Evolutionary conservation across 2,329 filamentous ascomycete species (phyloP).

Genomic region (Helotiales sp.): DNA sequence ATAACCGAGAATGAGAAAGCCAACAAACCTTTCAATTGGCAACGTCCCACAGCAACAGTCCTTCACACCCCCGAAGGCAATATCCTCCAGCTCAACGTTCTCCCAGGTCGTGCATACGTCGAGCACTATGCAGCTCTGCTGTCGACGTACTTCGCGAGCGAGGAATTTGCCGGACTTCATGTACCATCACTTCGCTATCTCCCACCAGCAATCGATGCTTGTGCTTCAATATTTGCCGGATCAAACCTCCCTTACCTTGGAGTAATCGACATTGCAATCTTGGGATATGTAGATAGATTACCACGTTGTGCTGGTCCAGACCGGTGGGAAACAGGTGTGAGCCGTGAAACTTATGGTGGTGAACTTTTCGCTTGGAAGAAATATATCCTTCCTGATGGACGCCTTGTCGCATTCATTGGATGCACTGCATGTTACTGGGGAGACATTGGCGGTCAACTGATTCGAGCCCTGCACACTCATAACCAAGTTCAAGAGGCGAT

Average conservation of each 20-base stretch:
- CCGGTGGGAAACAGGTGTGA: slow-evolving; percentile 19
- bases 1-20: slow-evolving; percentile 26
- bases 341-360: neutral
- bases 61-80: slow-evolving; percentile 9
- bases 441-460: slow-evolving; percentile 24
- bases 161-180: neutral
- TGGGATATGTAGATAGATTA: slow-evolving; percentile 25
- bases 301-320: slow-evolving; percentile 15
- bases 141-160: slow-evolving; percentile 23
- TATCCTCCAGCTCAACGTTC: slow-evolving; percentile 23
- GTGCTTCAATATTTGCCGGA: slow-evolving; percentile 12
- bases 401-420: slow-evolving; percentile 26
- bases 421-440: slow-evolving; percentile 28
- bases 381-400: slow-evolving; percentile 11
- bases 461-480: slow-evolving; percentile 4
- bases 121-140: slow-evolving; percentile 30
- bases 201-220: slow-evolving; percentile 13
- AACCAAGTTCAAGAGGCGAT: slow-evolving; percentile 9
- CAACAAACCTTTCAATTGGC: slow-evolving; percentile 33
- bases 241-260: slow-evolving; percentile 25
- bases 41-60: slow-evolving; percentile 26
- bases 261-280: slow-evolving; percentile 17
- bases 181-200: slow-evolving; percentile 7
- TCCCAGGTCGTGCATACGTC: slow-evolving; percentile 29
- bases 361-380: slow-evolving; percentile 28